A percentile compares a stretch with the other conserved stretches of the same genome.
Evolutionary conservation across 805 yeast species (phyloP).

Genomic region (Scheffersomyces ergatensis): DNA sequence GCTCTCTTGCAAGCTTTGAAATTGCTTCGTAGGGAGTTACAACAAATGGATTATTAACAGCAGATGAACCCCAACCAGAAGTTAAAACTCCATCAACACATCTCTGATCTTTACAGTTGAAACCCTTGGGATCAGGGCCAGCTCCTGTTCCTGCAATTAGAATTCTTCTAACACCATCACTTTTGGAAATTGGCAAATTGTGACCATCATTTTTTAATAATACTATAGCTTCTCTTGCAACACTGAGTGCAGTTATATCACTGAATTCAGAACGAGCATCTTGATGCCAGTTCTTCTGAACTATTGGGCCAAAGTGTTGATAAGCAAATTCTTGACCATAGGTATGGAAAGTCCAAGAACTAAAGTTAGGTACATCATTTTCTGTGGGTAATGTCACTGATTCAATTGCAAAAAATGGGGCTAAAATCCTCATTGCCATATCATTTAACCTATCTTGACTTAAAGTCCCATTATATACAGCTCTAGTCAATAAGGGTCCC

Average conservation of each 20-base stretch:
- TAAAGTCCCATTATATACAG: slow-evolving; percentile 54
- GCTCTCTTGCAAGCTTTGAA: slow-evolving; percentile 41
- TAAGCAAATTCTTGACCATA: slow-evolving; percentile 54
- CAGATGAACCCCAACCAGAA: slow-evolving; percentile 66
- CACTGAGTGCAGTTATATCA: slow-evolving; percentile 47
- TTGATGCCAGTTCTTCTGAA: slow-evolving; percentile 51
- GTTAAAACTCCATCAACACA: slow-evolving; percentile 54
- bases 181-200: slow-evolving; percentile 48
- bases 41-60: slow-evolving; percentile 53
- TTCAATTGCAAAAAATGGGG: slow-evolving; percentile 51
- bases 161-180: slow-evolving; percentile 40
- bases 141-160: slow-evolving; percentile 55
- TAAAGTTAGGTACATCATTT: slow-evolving; percentile 48
- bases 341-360: slow-evolving; percentile 58
- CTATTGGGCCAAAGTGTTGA: slow-evolving; percentile 53
- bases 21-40: slow-evolving; percentile 61
- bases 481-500: slow-evolving; percentile 57
- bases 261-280: slow-evolving; percentile 51
- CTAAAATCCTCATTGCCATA: slow-evolving; percentile 60
- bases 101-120: slow-evolving; percentile 52
- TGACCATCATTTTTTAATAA: slow-evolving; percentile 52
- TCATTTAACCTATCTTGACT: slow-evolving; percentile 55
- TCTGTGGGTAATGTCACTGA: slow-evolving; percentile 35
- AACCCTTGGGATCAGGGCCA: slow-evolving; percentile 48
- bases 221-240: slow-evolving; percentile 58